Percentiles rank a stretch among this genome's conserved stretches.
These are phyloP conservation scores for Cladosporium velox DNA, from an alignment of 2,329 filamentous ascomycete genomes.

Conservation along the genomic window DNA sequence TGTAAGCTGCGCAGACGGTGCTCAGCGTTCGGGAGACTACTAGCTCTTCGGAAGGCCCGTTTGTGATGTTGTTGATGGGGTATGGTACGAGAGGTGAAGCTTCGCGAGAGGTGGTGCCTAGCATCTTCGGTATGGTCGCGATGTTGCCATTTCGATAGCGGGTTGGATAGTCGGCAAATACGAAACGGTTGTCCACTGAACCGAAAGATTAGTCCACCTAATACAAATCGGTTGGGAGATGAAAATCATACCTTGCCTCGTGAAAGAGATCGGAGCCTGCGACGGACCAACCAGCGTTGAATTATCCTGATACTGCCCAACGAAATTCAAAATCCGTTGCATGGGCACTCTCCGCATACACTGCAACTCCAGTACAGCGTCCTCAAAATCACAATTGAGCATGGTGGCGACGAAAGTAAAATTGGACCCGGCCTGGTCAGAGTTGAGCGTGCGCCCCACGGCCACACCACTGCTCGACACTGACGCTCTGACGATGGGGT, in stretches of 20 bases:
- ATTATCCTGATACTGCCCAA: constrained; percentile 36
- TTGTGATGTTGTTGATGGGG: constrained; percentile 22
- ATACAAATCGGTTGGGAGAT: neutral
- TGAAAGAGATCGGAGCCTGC: constrained; percentile 29
- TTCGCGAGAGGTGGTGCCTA: constrained; percentile 42
- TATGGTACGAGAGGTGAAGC: constrained; percentile 37
- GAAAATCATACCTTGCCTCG: constrained; percentile 32
- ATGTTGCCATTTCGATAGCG: constrained; percentile 37
- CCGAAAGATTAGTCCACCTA: constrained; percentile 21
- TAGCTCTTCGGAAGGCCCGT: neutral
- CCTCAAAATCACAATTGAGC: constrained; percentile 37
- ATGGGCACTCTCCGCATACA: constrained; percentile 41
- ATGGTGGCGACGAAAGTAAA: constrained; percentile 43
- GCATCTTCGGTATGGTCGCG: constrained; percentile 45
- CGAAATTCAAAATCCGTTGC: constrained; percentile 36
- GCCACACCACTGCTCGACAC: constrained; percentile 9
- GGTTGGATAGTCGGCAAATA: constrained; percentile 34
- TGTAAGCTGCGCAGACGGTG: constrained; percentile 35
- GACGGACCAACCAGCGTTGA: constrained; percentile 21
- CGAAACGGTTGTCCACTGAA: constrained; percentile 32
- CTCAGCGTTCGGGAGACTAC: constrained; percentile 26
- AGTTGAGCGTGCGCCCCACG: neutral
- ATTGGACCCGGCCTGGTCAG: constrained; percentile 37
- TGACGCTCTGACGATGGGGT: constrained; percentile 4
- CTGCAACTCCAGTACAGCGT: constrained; percentile 35